Evolutionary conservation across 2,329 filamentous ascomycete species (phyloP), one percentile per base, ranked within the genome.

Genomic region (Mycosphaerella sp.): DNA sequence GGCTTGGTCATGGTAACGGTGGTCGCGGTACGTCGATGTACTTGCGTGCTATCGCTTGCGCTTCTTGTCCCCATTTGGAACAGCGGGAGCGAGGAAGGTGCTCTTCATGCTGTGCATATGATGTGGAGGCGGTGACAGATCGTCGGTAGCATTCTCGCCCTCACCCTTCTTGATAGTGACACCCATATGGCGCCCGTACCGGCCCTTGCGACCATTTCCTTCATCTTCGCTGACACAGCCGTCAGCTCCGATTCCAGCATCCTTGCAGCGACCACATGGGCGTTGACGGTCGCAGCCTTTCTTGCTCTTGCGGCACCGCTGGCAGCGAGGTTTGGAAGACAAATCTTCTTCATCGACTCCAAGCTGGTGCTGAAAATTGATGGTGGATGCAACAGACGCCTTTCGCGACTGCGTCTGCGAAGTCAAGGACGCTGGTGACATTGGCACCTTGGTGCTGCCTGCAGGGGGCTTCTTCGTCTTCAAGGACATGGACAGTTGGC

Each of bases 301-400:
- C 79, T 98, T 98, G 74, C 91, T 97, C 81, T 98, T 98, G 64
- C 93, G 86, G 77, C 93, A 98, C 52, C 93, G 86, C 70, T 98
- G 93, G 76, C 93, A 98, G 57, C 93, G 89, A 50, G 93, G 93
- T 73, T 97, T 96, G 59, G 86, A 90, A 0, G 91, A 96, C 16
- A 97, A 75, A 51, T 96, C 90, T 59, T 96, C 90, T 59, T 95
- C 88, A 59, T 89, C 88, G 28, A 76, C 75, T 42, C 76, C 79
- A 42, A 65, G 63, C 42, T 78, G 79, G 58, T 80, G 75, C 62
- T 82, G 79, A 65, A 82, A 81, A 64, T 79, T 82, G 64, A 83
- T 69, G 9, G 76, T 75, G 12, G 64, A 65, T 9, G 82, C 79
- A 51, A 84, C 77, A 0, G 87, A 90, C 35, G 81, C 80, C 71